phyloP scores from a whole-genome alignment of 139 green algal genomes.

The Chlorella sp. region DNA sequence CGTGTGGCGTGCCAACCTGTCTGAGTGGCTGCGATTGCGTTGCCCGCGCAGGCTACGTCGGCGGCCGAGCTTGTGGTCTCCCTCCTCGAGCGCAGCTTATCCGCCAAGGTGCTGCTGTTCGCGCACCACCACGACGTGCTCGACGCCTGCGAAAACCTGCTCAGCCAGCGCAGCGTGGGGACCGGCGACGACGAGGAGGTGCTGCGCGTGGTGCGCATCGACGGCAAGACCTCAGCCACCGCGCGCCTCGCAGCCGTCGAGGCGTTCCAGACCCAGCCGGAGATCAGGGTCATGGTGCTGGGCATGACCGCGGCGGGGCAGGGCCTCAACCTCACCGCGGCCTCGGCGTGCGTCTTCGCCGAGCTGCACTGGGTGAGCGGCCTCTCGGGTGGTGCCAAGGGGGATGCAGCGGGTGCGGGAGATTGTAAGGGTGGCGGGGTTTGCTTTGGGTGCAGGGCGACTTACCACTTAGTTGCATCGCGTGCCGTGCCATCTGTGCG shows the following conservation, averaged over 20 bases:
- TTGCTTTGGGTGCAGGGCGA: neutral
- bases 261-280: neutral
- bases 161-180: constrained; percentile 7
- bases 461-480: neutral
- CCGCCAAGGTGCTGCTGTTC: constrained; percentile 57
- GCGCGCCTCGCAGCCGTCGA: neutral
- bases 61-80: too few species aligned
- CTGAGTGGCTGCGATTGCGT: too few species aligned
- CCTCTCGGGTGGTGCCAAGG: neutral
- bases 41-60: too few species aligned
- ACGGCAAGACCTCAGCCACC: constrained; percentile 19
- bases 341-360: constrained; percentile 36
- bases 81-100: too few species aligned
- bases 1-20: too few species aligned
- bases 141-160: constrained; percentile 16
- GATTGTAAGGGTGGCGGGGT: neutral
- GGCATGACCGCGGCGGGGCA: constrained; percentile 58
- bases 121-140: constrained; percentile 48
- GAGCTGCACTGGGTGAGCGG: constrained; percentile 35
- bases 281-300: constrained; percentile 39
- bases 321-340: constrained; percentile 67
- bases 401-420: neutral
- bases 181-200: too few species aligned
- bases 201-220: constrained; percentile 40
- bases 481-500: neutral